Conservation (phyloP, 1,284 basidiomycete species). For the Pseudozyma thailandica region DNA sequence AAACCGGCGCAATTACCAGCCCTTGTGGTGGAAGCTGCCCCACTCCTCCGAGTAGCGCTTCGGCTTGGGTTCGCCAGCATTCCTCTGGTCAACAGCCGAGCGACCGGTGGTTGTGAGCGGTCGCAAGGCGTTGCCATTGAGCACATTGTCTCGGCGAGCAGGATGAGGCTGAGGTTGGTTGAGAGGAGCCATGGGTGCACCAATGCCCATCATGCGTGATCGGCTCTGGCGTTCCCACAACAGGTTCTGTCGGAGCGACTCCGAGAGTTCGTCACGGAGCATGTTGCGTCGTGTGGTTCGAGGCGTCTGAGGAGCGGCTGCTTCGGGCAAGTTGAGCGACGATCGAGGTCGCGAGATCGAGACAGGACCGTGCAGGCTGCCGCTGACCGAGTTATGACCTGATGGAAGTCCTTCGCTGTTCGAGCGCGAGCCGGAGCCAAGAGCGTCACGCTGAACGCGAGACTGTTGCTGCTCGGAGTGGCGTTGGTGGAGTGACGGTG, state of each 20-base stretch:
- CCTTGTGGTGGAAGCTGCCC: conserved; percentile 64
- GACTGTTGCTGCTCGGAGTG: conserved; percentile 37
- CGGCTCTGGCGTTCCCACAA: conserved; percentile 78
- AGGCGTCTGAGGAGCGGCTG: conserved; percentile 79
- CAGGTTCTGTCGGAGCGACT: conserved; percentile 82
- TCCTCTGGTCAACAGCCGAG: conserved; percentile 14
- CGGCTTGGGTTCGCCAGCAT: conserved; percentile 24
- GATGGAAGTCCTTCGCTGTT: conserved; percentile 46
- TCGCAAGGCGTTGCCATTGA: conserved; percentile 52
- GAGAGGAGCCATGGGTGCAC: conserved; percentile 33
- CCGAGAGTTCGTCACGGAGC: conserved; percentile 84
- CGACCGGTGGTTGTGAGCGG: conserved; percentile 53
- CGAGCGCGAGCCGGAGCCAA: conserved; percentile 42
- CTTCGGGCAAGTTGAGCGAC: conserved; percentile 44
- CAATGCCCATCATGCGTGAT: conserved; percentile 63
- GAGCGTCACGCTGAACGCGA: conserved; percentile 24
- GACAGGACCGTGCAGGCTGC: conserved; percentile 27
- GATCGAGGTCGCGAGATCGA: conserved; percentile 45
- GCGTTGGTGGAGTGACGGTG: conserved; percentile 37
- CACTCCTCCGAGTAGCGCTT: conserved; percentile 55
- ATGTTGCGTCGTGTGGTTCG: conserved; percentile 84
- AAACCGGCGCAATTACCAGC: conserved; percentile 35
- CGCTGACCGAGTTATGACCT: conserved; percentile 15
- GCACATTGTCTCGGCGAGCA: conserved; percentile 41
- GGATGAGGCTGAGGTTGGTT: conserved; percentile 17